Conservation (phyloP, 495 filamentous ascomycete species). For the Geoglossum glabrum region DNA sequence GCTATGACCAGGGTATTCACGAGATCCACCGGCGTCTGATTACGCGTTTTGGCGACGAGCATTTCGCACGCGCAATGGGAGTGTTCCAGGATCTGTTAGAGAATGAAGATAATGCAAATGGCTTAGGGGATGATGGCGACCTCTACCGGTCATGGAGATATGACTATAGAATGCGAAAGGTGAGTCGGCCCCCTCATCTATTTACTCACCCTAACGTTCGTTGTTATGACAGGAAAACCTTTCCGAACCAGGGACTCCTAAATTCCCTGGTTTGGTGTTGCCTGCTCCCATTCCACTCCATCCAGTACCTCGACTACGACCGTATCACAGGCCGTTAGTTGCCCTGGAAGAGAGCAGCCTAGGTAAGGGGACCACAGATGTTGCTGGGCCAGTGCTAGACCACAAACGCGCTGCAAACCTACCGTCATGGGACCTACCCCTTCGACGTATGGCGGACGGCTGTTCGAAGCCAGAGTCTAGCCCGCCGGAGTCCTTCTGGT, state of each 20-base stretch:
- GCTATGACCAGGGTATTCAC: constrained; percentile 6
- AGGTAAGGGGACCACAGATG: not conserved
- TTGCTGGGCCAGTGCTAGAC: not conserved
- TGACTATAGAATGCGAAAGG: constrained; percentile 4
- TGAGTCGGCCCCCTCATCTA: not conserved
- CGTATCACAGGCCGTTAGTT: not conserved
- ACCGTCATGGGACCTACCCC: not conserved
- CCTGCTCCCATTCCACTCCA: not conserved
- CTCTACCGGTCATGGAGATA: constrained; percentile 5
- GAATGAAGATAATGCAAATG: constrained; percentile 4
- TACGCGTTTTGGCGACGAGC: constrained; percentile 3
- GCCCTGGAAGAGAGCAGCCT: not conserved
- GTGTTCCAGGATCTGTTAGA: constrained; percentile 4
- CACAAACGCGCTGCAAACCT: not conserved
- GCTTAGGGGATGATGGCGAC: constrained; percentile 6
- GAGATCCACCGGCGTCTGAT: constrained; percentile 4
- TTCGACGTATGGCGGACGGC: not conserved
- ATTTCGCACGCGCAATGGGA: constrained; percentile 2
- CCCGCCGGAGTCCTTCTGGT: not conserved
- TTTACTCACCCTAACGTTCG: not conserved
- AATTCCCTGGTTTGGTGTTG: constrained; percentile 1
- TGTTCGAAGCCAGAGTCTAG: not conserved
- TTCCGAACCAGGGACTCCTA: constrained; percentile 2
- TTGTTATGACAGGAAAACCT: not conserved
- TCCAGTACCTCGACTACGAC: not conserved